Percentiles rank a stretch among this genome's conserved stretches.
phyloP scores from a whole-genome alignment of 2,329 filamentous ascomycete genomes.

The Didymella segeticola region DNA sequence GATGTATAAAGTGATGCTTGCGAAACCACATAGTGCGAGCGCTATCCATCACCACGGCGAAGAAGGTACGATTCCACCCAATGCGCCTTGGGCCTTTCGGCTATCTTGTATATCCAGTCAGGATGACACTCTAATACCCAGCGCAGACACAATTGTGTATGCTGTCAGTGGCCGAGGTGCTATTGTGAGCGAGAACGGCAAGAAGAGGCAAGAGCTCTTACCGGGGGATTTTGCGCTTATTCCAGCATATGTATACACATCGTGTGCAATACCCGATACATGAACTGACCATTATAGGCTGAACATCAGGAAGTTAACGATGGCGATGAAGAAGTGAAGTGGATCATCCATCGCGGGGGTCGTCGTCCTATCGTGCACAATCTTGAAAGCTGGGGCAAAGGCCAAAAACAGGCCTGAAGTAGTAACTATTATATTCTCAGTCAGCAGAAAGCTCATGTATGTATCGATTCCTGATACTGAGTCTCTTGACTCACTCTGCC shows the following conservation, averaged over 20 bases:
- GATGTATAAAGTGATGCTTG: conserved; percentile 62
- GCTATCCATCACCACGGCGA: conserved; percentile 73
- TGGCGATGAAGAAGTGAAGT: conserved; percentile 67
- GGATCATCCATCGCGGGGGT: conserved; percentile 71
- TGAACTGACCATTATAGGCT: too few species aligned
- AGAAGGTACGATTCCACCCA: conserved; percentile 58
- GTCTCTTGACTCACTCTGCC: not conserved
- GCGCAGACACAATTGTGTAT: conserved; percentile 71
- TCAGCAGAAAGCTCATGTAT: too few species aligned
- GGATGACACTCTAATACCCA: conserved; percentile 7
- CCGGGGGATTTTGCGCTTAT: conserved; percentile 74
- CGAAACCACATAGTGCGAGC: conserved; percentile 67
- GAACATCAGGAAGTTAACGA: conserved; percentile 76
- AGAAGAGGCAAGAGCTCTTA: conserved; percentile 63
- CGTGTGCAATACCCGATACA: not conserved
- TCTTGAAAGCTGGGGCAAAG: conserved; percentile 65
- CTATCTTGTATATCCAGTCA: not conserved
- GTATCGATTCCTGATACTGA: not conserved
- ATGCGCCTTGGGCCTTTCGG: not conserved
- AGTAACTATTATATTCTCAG: too few species aligned
- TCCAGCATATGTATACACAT: conserved; percentile 60
- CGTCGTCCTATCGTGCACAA: conserved; percentile 67
- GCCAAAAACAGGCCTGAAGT: too few species aligned
- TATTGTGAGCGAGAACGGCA: conserved; percentile 65
- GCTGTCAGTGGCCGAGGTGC: conserved; percentile 67